phyloP scores from a whole-genome alignment of 768 basidiomycete genomes.

The Kwoniella heveanensis region DNA sequence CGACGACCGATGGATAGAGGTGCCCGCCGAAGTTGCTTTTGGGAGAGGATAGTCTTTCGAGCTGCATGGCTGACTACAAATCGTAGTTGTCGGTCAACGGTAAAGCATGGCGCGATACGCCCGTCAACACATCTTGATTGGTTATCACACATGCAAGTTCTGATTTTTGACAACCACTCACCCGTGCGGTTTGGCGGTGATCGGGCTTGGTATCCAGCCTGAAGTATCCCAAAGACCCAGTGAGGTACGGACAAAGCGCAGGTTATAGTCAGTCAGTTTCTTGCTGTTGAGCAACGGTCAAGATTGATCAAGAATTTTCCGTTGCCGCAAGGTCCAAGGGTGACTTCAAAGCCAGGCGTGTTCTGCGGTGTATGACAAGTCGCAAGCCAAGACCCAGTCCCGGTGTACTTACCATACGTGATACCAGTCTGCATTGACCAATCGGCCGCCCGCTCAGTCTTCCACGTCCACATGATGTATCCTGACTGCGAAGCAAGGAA shows the following conservation, averaged over 20 bases:
- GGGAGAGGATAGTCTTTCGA: neutral
- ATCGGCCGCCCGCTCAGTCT: slow-evolving; percentile 54
- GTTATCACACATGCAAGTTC: no score
- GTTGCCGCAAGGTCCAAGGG: no score
- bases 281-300: no score
- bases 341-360: neutral
- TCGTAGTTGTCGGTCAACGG: no score
- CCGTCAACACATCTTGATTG: no score
- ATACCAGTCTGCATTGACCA: slow-evolving; percentile 51
- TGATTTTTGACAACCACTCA: no score
- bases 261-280: no score
- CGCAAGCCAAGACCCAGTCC: neutral
- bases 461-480: slow-evolving; percentile 50
- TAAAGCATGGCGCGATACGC: no score
- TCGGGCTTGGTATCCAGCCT: slow-evolving; percentile 51
- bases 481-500: slow-evolving; percentile 6
- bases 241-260: no score
- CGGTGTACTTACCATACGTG: slow-evolving; percentile 41
- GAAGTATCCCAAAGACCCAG: no score
- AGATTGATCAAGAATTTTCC: no score
- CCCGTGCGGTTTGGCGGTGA: slow-evolving; percentile 51
- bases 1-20: neutral
- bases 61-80: slow-evolving; percentile 22
- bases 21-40: no score
- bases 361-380: neutral